Conservation (phyloP, 176 grass and related monocot species). For the Aegilops speltoides region DNA sequence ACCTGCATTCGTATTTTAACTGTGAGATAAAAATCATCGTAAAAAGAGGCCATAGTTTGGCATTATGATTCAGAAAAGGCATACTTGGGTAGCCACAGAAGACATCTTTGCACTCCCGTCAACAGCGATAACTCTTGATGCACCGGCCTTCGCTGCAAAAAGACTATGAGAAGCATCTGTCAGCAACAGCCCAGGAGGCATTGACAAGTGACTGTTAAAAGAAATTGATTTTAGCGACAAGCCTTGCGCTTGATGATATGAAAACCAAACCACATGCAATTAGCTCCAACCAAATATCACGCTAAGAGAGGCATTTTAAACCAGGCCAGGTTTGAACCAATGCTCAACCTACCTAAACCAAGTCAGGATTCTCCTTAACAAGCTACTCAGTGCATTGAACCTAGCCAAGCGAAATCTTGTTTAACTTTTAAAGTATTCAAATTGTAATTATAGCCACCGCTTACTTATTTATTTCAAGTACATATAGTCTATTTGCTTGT, state of each 20-base stretch:
- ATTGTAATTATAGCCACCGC: too few relatives aligned
- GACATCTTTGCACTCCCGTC: slow-evolving; percentile 94
- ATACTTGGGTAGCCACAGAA: slow-evolving; percentile 77
- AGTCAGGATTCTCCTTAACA: too few relatives aligned
- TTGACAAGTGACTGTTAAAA: background rate
- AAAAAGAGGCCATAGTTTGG: background rate
- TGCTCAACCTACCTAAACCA: too few relatives aligned
- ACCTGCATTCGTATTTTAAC: slow-evolving; percentile 49
- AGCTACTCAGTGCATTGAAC: too few relatives aligned
- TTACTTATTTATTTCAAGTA: too few relatives aligned
- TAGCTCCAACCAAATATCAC: too few relatives aligned
- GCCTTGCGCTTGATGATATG: slow-evolving; percentile 3
- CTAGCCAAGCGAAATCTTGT: too few relatives aligned
- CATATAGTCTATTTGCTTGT: too few relatives aligned
- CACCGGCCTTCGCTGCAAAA: slow-evolving; percentile 93
- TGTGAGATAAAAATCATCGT: slow-evolving; percentile 6
- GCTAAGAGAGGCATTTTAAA: too few relatives aligned
- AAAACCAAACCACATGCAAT: background rate
- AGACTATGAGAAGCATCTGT: slow-evolving; percentile 55
- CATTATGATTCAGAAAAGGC: background rate
- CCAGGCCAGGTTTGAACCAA: too few relatives aligned
- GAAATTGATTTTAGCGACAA: too few relatives aligned
- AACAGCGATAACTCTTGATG: slow-evolving; percentile 82
- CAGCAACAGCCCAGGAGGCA: slow-evolving; percentile 19
- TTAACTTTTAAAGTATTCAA: too few relatives aligned